A percentile compares a stretch with the other conserved stretches of the same genome.
Evolutionary conservation across 306 rosid genomes (phyloP).

Genomic region (Sicyos baderoa): DNA sequence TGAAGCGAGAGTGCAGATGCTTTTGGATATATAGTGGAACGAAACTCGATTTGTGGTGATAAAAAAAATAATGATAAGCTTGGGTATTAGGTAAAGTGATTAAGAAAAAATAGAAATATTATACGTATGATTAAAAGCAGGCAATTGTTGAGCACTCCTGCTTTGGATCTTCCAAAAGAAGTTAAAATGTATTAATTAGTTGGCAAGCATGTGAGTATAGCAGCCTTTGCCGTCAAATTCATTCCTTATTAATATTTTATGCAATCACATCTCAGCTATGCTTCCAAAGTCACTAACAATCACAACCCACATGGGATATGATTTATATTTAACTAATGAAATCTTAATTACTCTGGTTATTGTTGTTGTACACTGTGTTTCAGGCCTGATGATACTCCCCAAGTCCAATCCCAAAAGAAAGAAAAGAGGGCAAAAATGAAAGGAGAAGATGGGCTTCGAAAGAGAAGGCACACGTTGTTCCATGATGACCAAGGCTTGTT

Average conservation of each 20-base stretch:
- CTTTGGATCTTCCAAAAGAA: constrained; percentile 16
- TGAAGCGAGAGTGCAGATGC: too few species aligned
- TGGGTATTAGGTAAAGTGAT: constrained; percentile 14
- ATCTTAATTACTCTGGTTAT: constrained; percentile 12
- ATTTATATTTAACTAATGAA: constrained; percentile 19
- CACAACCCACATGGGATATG: constrained; percentile 12
- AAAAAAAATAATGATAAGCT: neutral
- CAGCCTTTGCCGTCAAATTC: constrained; percentile 43
- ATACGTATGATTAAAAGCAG: constrained; percentile 1
- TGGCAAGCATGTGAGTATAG: constrained; percentile 52
- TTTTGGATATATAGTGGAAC: too few species aligned
- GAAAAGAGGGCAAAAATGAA: constrained; percentile 13
- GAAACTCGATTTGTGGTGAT: too few species aligned
- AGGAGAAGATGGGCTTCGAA: constrained; percentile 26
- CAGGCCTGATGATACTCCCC: neutral
- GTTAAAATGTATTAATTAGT: constrained; percentile 26
- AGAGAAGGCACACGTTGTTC: constrained; percentile 33
- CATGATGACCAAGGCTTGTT: constrained; percentile 35
- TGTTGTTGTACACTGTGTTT: too few species aligned
- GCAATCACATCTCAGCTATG: constrained; percentile 26
- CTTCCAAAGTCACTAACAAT: constrained; percentile 13
- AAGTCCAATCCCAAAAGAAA: neutral
- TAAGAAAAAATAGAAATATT: constrained; percentile 4
- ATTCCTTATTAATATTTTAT: constrained; percentile 25
- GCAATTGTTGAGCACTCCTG: constrained; percentile 10